Evolutionary conservation across 179 eudicot species (phyloP).

Genomic region (Beta macrorhiza): DNA sequence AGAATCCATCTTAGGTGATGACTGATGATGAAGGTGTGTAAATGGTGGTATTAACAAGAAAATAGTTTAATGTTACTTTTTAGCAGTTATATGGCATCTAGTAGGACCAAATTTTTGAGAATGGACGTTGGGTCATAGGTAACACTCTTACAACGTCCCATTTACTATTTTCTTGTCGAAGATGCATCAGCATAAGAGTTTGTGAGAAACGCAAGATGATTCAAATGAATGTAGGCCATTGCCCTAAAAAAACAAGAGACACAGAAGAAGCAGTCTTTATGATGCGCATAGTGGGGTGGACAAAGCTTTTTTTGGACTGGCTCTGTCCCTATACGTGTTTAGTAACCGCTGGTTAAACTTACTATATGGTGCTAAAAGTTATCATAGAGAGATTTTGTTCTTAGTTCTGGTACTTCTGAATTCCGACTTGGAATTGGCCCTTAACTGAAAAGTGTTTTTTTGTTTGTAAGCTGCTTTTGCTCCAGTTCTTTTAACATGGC

Average conservation of each 20-base stretch:
- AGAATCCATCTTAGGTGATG: background rate
- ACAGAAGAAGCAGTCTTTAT: background rate
- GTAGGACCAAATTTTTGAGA: background rate
- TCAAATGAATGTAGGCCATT: background rate
- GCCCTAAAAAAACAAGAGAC: no score
- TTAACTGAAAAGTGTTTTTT: background rate
- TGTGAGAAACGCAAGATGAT: background rate
- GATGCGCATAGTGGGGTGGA: background rate
- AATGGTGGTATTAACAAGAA: background rate
- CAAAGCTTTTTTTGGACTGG: background rate
- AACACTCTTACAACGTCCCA: background rate
- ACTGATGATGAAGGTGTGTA: background rate
- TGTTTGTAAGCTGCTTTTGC: no score
- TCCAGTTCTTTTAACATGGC: background rate
- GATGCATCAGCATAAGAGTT: background rate
- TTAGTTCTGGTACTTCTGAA: background rate
- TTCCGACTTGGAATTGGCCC: background rate
- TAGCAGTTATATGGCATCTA: background rate
- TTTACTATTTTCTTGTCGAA: background rate
- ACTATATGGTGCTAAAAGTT: background rate
- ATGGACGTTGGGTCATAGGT: background rate
- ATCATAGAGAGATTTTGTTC: background rate
- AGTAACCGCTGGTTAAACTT: background rate
- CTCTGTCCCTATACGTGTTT: background rate
- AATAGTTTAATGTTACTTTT: background rate